Base-by-base conservation (phyloP, 1,139 yeast species). In the Candida sp. region DNA sequence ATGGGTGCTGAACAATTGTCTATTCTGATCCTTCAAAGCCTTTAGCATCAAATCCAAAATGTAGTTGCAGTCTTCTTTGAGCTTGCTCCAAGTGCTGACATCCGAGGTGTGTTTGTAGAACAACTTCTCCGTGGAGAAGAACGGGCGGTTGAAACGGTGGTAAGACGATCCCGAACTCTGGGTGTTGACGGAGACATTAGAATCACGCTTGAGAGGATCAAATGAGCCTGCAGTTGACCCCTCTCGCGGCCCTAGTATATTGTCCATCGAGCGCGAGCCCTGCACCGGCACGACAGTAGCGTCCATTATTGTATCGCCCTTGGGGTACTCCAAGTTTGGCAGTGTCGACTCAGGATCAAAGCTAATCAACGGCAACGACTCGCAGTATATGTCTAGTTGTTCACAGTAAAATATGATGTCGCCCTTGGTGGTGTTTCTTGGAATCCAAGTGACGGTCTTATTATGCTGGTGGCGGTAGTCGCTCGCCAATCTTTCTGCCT, bases 71-170 rank as follows among this genome's bases (percentile, higher is more conserved):
- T 75, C 70, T 45, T 78, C 78, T 44, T 74, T 69, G 37, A 85
- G 63, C 17, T 77, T 81, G 3, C 80, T 70, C 92, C 92, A 87
- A 7, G 73, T 71, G n/a, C 75, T 68, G 27, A 85, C 67, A 63
- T 88, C 93, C 1, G 79, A 67, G 5, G 83, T 77, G 51, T 83
- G 84, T 48, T 74, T 73, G 61, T 85, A 85, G 62, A 86, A 86
- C 22, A 83, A 62, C 7, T 69, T 68, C 5, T 73, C 71, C 60
- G 72, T 63, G 7, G 76, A 61, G 57, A 73, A 77, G 46, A 77
- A 70, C 5, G 81, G 81, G 51, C 73, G 76, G 5, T 65, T 61
- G 56, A 77, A 77, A 51, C 75, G 77, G 58, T 77, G 82, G 57
- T 76, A 75, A 6, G 70, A 62, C 2, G 68, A 59, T 7, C 63